Evolutionary conservation across 1,139 yeast species (phyloP), one percentile per base, ranked within the genome.

Genomic region (Suhomyces panamericanus): DNA sequence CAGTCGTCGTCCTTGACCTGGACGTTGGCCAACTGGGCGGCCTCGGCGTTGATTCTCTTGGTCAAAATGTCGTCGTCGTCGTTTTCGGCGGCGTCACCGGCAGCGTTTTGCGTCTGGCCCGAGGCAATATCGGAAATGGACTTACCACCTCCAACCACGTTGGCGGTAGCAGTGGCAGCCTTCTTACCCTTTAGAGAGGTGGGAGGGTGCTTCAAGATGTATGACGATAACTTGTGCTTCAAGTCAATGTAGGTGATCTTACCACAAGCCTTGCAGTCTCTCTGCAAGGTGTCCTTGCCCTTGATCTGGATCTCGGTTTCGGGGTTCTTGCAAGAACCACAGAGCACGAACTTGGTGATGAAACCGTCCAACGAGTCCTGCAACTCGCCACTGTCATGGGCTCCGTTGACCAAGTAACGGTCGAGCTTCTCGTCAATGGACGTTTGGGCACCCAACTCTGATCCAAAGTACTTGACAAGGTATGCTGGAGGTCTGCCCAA

Each of bases 261-360:
- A 70, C 99, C 99, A 78, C 99, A 93, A 27, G 99, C 99, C 69
- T 93, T 93, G 78, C 99, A 93, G 67, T 93, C 98, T 69, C 93
- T 84, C 59, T 85, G 85, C 63, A 95, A 74, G 54, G 75, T 76
- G 41, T 85, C 95, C 57, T 85, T 87, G 59, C 85, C 87, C 56
- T 87, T 82, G 60, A 91, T 77, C 57, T 85, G 78, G 61, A 91
- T 85, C 62, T 89, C 97, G 32, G 99, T 93, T 72, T 93, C 99
- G 29, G 99, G 99, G 72, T 93, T 93, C 75, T 87, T 87, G 78
- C 99, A 93, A 50, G 89, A 80, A 29, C 87, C 93, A 79, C 99
- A 93, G 46, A 93, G 79, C 49, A 93, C 97, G 64, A 90, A 95
- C 70, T 85, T 90, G 71, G 76, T 77, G 72, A 93, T 93, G 70